Evolutionary conservation across 768 basidiomycete species (phyloP).

Genomic region (Russula virescens): DNA sequence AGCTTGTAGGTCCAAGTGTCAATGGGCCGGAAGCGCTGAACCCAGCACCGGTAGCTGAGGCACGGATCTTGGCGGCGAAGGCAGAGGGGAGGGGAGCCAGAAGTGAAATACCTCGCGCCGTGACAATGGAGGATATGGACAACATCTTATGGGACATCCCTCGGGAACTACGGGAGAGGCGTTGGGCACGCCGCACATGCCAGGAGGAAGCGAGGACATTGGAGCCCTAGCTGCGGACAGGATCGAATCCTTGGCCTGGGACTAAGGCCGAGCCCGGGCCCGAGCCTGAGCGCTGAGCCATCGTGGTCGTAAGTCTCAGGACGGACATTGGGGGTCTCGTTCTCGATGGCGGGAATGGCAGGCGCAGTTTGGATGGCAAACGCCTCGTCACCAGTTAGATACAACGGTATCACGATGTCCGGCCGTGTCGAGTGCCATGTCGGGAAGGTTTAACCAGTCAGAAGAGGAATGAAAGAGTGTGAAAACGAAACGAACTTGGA

Average conservation of each 20-base stretch:
- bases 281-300: constrained; percentile 17
- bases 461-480: background rate
- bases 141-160: constrained; percentile 42
- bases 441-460: too few relatives aligned
- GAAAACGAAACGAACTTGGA: constrained; percentile 34
- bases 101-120: constrained; percentile 41
- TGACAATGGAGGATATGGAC: constrained; percentile 40
- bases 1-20: constrained; percentile 41
- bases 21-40: constrained; percentile 35
- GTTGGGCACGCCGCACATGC: constrained; percentile 42
- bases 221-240: constrained; percentile 44
- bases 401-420: background rate
- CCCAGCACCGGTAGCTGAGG: constrained; percentile 27
- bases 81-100: constrained; percentile 27
- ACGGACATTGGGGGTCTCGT: constrained; percentile 39
- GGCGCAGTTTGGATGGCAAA: constrained; percentile 34
- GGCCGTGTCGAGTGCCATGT: background rate
- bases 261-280: too few relatives aligned
- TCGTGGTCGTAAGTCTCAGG: constrained; percentile 35
- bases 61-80: constrained; percentile 29
- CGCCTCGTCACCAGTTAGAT: constrained; percentile 30
- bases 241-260: constrained; percentile 33
- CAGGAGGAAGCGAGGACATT: constrained; percentile 44
- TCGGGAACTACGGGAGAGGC: constrained; percentile 43
- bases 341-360: constrained; percentile 33